These are phyloP conservation scores for Eimeria mitis DNA, from an alignment of 169 alveolate genomes.

Conservation along the genomic window DNA sequence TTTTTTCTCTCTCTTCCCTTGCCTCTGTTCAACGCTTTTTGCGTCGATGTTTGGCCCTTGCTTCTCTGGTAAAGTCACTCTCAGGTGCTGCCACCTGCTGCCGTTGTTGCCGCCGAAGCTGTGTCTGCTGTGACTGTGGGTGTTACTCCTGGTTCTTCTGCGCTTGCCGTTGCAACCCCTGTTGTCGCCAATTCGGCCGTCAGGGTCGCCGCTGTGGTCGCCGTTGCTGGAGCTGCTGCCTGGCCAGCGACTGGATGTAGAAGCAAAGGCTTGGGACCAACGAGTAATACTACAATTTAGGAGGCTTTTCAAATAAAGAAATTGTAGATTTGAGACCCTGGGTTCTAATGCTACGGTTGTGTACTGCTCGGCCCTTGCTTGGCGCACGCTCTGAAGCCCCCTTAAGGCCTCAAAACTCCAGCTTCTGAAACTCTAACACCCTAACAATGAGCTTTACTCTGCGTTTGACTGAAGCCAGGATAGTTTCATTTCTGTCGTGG, in stretches of 20 bases:
- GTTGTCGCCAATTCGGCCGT: not conserved
- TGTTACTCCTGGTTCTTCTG: not conserved
- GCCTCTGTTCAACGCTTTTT: not conserved
- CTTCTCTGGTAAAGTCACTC: not conserved
- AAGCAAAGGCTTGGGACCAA: not conserved
- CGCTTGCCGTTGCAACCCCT: not conserved
- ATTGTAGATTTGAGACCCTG: not conserved
- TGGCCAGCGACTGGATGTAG: not conserved
- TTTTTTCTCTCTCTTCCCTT: not conserved
- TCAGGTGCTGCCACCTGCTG: not conserved
- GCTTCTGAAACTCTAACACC: not conserved
- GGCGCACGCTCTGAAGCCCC: constrained; percentile 8
- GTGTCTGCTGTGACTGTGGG: not conserved
- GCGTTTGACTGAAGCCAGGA: not conserved
- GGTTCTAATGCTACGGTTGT: not conserved
- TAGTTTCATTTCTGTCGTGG: not conserved
- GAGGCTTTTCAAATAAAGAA: not conserved
- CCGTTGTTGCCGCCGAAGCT: not conserved
- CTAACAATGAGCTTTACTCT: not conserved
- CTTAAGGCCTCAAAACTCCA: not conserved
- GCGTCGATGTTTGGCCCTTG: not conserved
- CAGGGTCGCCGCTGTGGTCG: not conserved
- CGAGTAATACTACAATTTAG: not conserved
- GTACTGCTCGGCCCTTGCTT: not conserved
- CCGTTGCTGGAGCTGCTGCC: not conserved